phyloP scores from a whole-genome alignment of 768 basidiomycete genomes.

The Macrolepiota dolichaula region DNA sequence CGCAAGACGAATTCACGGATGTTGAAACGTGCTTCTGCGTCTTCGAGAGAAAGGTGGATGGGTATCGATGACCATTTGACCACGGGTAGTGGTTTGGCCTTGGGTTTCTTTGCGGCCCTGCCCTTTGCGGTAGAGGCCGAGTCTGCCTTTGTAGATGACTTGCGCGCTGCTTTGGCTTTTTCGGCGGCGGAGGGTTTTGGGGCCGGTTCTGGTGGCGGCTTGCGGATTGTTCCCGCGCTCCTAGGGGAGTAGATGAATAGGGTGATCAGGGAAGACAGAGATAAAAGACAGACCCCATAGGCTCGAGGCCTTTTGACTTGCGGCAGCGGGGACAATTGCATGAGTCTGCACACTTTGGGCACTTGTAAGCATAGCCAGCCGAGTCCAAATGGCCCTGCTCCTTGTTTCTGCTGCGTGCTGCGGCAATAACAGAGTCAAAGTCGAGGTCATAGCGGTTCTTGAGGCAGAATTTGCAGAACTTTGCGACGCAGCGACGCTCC shows the following conservation, averaged over 20 bases:
- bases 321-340: constrained; percentile 71
- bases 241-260: constrained; percentile 12
- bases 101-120: constrained; percentile 21
- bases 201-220: constrained; percentile 7
- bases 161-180: constrained; percentile 15
- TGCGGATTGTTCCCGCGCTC: constrained; percentile 13
- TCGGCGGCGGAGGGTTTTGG: constrained; percentile 4
- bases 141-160: constrained; percentile 10
- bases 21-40: constrained; percentile 59
- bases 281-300: constrained; percentile 47
- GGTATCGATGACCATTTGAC: constrained; percentile 54
- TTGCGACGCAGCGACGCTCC: constrained; percentile 41
- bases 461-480: constrained; percentile 65
- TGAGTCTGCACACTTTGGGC: constrained; percentile 60
- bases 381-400: constrained; percentile 21
- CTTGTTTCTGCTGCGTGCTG: constrained; percentile 10
- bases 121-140: constrained; percentile 9
- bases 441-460: constrained; percentile 64
- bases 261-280: not conserved
- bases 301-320: constrained; percentile 57
- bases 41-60: constrained; percentile 36
- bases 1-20: constrained; percentile 75
- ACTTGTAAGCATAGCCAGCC: constrained; percentile 52
- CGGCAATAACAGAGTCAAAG: constrained; percentile 34
- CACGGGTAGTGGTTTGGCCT: constrained; percentile 37